Evolutionary conservation across 495 filamentous ascomycete species (phyloP), one percentile per base, ranked within the genome.

Genomic region (Evernia prunastri): DNA sequence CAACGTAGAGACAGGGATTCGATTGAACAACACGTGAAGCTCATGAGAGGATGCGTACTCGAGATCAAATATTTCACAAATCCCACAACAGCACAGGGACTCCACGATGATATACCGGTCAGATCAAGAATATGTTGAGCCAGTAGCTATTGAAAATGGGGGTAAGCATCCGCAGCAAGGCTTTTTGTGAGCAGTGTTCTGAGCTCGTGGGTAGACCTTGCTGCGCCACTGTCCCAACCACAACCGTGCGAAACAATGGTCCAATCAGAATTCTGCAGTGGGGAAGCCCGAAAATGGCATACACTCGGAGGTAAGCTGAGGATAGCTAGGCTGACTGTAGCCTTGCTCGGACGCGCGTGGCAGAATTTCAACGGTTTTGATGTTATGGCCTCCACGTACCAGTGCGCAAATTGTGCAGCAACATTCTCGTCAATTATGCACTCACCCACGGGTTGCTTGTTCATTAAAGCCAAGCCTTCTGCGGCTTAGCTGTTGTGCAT

Each of bases 291-390:
- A 25, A 27, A 35, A 39, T n/a, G 0, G 29, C 29, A n/a, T 54
- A 6, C 33, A 18, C 0, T 31, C 31, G 35, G 8, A 27, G 31
- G 18, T 2, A 25, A 51, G 4, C 36, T 15, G 1, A 61, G 18
- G 9, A 36, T 13, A 36, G 42, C 25, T 36, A 36, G 59, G 42
- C 36, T 51, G 59, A 61, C 36, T 37, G 15, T 15, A 61, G 59
- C 43, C 59, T 51, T 23, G 18, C 37, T 1, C 9, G 23, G 20
- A 49, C 6, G 17, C 33, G 31, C 5, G 31, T 49, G 31, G 43
- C 43, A 29, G 33, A 20, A 25, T 29, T 37, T 25, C 3, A 31
- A 36, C 7, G 31, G 29, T 6, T 54, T 15, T 29, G n/a, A 12
- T 5, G 11, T 0, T 31, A 15, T 4, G 4, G 13, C 13, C 49